phyloP scores from a whole-genome alignment of 2,329 filamentous ascomycete species.

The Penicillium janthinellum region DNA sequence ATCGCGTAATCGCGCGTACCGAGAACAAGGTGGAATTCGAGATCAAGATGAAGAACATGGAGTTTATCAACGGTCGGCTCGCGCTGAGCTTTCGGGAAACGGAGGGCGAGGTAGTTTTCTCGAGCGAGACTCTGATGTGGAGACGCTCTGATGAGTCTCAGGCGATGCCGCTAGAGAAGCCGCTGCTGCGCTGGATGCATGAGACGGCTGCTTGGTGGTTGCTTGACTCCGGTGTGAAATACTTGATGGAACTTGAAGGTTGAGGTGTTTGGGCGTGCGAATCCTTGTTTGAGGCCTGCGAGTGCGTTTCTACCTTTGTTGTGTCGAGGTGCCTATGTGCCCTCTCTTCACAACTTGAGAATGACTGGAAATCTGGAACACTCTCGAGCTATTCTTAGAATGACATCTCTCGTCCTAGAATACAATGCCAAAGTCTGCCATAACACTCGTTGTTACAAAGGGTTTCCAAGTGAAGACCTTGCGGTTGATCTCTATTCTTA shows the following conservation, averaged over 20 bases:
- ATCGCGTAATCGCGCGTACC: conserved; percentile 30
- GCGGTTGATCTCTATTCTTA: neutral
- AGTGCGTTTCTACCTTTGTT: neutral
- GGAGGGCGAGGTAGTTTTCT: conserved; percentile 25
- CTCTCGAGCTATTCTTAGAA: neutral
- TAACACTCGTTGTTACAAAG: neutral
- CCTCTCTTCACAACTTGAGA: neutral
- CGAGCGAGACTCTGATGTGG: conserved; percentile 38
- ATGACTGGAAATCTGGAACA: neutral
- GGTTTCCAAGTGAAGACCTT: neutral
- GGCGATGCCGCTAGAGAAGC: conserved; percentile 35
- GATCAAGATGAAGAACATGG: conserved; percentile 23
- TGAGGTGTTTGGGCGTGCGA: neutral
- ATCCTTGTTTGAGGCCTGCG: neutral
- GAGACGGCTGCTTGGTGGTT: conserved; percentile 41
- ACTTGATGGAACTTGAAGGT: conserved; percentile 29
- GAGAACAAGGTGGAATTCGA: conserved; percentile 36
- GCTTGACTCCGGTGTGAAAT: conserved; percentile 36
- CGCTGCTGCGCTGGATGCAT: conserved; percentile 34
- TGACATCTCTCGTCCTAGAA: neutral
- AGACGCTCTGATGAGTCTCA: conserved; percentile 17
- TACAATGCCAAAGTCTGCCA: neutral
- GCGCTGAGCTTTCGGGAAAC: conserved; percentile 27
- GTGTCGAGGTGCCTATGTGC: neutral
- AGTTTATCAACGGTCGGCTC: conserved; percentile 27